Evolutionary conservation across 495 filamentous ascomycete genomes (phyloP).

Genomic region (Xylaria palmicola): DNA sequence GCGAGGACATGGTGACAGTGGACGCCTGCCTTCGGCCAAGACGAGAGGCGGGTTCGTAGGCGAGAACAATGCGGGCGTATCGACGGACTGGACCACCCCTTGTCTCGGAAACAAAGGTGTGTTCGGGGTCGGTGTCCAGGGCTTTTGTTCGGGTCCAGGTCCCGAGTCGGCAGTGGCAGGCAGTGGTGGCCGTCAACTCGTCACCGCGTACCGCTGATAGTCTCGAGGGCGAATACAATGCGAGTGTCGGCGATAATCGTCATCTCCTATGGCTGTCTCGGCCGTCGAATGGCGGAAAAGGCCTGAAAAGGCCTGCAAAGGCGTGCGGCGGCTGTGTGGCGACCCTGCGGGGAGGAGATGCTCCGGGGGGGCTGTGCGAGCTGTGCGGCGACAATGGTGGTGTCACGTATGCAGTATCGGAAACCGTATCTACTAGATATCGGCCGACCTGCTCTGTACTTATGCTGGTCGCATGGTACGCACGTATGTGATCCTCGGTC

Average conservation of each 20-base stretch:
- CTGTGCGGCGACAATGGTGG: too few species aligned
- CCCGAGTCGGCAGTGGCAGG: not conserved
- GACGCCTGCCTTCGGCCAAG: not conserved
- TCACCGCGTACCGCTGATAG: constrained; percentile 8
- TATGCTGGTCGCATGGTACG: not conserved
- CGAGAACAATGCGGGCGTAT: too few species aligned
- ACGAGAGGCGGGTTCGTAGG: not conserved
- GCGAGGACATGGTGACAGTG: constrained; percentile 48
- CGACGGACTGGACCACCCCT: too few species aligned
- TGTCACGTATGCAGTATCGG: too few species aligned
- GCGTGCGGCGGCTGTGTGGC: too few species aligned
- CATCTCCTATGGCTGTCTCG: constrained; percentile 5
- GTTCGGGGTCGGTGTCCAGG: constrained; percentile 8
- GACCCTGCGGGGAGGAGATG: not conserved
- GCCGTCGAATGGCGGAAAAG: not conserved
- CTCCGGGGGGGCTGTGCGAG: not conserved
- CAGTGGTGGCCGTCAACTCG: not conserved
- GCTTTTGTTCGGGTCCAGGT: too few species aligned
- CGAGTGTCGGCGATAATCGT: constrained; percentile 2
- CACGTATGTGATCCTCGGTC: not conserved
- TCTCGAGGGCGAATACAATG: constrained; percentile 12
- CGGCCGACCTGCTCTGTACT: not conserved
- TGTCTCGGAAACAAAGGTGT: not conserved
- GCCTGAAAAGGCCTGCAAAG: too few species aligned
- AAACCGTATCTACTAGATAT: too few species aligned